Evolutionary conservation across 768 basidiomycete genomes (phyloP), one percentile per base, ranked within the genome.

Genomic region (Tephrocybe sp.): DNA sequence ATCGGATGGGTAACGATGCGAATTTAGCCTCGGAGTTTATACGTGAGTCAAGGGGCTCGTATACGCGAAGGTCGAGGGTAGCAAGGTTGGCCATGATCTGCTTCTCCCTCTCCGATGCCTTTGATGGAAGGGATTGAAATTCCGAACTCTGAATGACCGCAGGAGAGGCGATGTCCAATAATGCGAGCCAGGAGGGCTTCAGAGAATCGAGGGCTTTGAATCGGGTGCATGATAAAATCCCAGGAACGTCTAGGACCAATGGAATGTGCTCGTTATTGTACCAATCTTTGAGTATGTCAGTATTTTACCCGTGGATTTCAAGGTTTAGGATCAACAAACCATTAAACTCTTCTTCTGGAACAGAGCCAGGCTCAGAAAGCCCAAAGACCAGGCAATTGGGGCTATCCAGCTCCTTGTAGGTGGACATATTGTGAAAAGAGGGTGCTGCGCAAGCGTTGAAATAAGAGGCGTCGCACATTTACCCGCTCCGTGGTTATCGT

Each of bases 201-300:
- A 58, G 45, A 14, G 48, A 45, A 48, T 65, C 68, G 3, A 48
- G 36, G n/a, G 67, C 61, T 45, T 64, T 63, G 58, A 65, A 68
- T 23, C 68, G 60, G 11, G 54, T 36, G 7, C 58, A 58, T 30
- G 60, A 55, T 32, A 52, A 43, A 39, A 68, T 55, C 5, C 67
- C 64, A 13, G 62, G 60, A 9, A 67, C 55, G 1, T 52, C 55
- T 10, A 68, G 44, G 16, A 68, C 62, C 16, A 58, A 55, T 9
- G 68, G 62, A 17, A 57, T 60, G 45, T 68, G 67, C 41, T 69
- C 68, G n/a, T 57, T 59, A 16, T 67, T 63, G 53, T 69, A 68
- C 66, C 65, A 70, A 45, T 65, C 68, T 69, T n/a, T n/a, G n/a
- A n/a, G 3, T 26, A 7, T 3, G 26, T 26, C 7, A 26, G 4